phyloP scores from a whole-genome alignment of 2,329 filamentous ascomycete genomes.

The Zymoseptoria brevis region DNA sequence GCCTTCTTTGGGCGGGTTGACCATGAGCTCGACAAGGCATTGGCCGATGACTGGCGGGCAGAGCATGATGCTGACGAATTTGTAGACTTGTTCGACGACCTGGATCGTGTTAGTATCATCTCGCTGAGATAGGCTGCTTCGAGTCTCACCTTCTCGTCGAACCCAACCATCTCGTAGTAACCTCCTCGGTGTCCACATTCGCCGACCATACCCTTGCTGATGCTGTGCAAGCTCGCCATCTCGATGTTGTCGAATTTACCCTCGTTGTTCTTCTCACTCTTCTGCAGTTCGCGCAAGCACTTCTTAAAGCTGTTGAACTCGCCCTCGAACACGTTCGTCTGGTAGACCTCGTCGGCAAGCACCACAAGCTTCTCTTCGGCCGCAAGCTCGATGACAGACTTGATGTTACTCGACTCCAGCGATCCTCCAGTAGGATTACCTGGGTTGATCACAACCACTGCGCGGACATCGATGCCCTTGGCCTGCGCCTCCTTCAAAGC shows the following conservation, averaged over 20 bases:
- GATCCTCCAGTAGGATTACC: conserved; percentile 94
- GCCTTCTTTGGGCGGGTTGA: conserved; percentile 81
- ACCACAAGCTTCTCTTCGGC: conserved; percentile 78
- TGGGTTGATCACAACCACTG: conserved; percentile 95
- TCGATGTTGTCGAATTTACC: conserved; percentile 78
- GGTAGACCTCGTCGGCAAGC: conserved; percentile 96
- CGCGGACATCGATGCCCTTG: conserved; percentile 77
- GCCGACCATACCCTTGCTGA: conserved; percentile 97
- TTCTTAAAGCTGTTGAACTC: conserved; percentile 95
- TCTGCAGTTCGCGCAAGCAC: conserved; percentile 71
- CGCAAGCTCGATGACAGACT: conserved; percentile 78
- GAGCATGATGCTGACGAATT: conserved; percentile 94
- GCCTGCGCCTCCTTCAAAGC: conserved; percentile 66
- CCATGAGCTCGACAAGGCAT: conserved; percentile 95
- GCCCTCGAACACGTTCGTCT: conserved; percentile 95
- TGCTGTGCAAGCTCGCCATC: conserved; percentile 82
- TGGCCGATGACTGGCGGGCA: conserved; percentile 93
- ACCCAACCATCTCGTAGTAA: conserved; percentile 92
- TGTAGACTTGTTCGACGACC: conserved; percentile 93
- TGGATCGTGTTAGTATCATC: conserved; percentile 35
- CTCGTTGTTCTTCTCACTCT: conserved; percentile 50
- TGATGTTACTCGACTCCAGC: conserved; percentile 69
- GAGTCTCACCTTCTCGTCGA: conserved; percentile 47
- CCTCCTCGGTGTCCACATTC: conserved; percentile 97
- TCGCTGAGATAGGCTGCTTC: not conserved